Conservation (phyloP, 495 filamentous ascomycete genomes). For the Penicillium cosmopolitanum region DNA sequence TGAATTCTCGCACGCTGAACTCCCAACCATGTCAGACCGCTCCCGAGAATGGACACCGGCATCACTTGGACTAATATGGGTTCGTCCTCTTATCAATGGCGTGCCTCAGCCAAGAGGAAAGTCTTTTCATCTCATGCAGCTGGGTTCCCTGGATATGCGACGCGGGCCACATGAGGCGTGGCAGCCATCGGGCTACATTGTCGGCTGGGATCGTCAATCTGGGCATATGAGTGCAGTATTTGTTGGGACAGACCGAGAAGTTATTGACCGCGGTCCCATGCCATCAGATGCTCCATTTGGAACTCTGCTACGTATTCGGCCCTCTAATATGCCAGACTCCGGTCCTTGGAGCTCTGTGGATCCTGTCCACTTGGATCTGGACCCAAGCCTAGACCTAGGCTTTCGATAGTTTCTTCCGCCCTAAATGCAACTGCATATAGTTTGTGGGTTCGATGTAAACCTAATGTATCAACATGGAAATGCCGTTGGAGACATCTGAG, state of each 20-base stretch:
- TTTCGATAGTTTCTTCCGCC: conserved; percentile 13
- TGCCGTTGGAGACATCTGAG: neutral
- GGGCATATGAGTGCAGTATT: conserved; percentile 36
- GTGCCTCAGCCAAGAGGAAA: conserved; percentile 17
- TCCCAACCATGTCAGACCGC: conserved; percentile 15
- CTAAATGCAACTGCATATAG: neutral
- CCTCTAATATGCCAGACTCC: conserved; percentile 14
- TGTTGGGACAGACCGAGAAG: conserved; percentile 25
- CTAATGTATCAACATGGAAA: conserved; percentile 1
- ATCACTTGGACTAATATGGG: conserved; percentile 38
- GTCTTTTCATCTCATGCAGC: conserved; percentile 39
- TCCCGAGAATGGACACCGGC: conserved; percentile 20
- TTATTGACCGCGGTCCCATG: conserved; percentile 23
- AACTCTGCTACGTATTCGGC: conserved; percentile 22
- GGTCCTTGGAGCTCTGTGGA: conserved; percentile 12
- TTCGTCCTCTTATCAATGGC: conserved; percentile 23
- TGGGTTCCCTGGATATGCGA: conserved; percentile 37
- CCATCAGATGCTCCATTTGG: conserved; percentile 24
- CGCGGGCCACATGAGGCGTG: conserved; percentile 21
- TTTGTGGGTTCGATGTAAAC: conserved; percentile 2
- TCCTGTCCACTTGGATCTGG: conserved; percentile 33
- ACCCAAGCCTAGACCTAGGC: conserved; percentile 31
- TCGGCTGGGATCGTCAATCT: conserved; percentile 42
- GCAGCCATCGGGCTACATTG: conserved; percentile 40
- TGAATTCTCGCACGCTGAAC: conserved; percentile 25